These are phyloP conservation scores for Aspergillus nanangensis DNA, from an alignment of 495 filamentous ascomycete species.

Conservation along the genomic window DNA sequence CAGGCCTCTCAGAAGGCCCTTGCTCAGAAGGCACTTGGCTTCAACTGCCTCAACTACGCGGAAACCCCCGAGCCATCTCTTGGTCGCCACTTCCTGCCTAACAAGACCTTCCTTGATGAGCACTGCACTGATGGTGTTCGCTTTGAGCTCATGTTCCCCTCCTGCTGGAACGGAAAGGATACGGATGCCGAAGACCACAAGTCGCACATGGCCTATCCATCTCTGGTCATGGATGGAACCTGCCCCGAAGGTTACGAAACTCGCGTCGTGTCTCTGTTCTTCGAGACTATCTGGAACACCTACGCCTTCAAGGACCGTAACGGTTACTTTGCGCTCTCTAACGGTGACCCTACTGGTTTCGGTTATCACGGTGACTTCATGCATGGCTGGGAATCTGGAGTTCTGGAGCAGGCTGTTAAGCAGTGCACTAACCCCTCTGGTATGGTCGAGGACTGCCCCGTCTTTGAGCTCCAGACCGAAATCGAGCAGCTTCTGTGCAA, in stretches of 20 bases:
- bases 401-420: slow-evolving; percentile 39
- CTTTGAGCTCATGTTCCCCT: slow-evolving; percentile 84
- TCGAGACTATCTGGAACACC: slow-evolving; percentile 84
- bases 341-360: slow-evolving; percentile 77
- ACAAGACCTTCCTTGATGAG: slow-evolving; percentile 70
- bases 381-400: slow-evolving; percentile 63
- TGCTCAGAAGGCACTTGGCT: slow-evolving; percentile 78
- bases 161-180: slow-evolving; percentile 82
- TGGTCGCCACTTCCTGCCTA: slow-evolving; percentile 75
- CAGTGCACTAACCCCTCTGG: slow-evolving; percentile 51
- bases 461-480: slow-evolving; percentile 55
- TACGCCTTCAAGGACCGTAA: slow-evolving; percentile 58
- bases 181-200: slow-evolving; percentile 57
- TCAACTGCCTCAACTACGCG: slow-evolving; percentile 84
- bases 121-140: slow-evolving; percentile 75
- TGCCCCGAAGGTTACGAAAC: slow-evolving; percentile 72
- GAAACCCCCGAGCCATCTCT: slow-evolving; percentile 59
- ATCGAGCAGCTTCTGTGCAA: slow-evolving; percentile 30
- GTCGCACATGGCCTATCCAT: slow-evolving; percentile 73
- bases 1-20: slow-evolving; percentile 62
- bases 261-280: slow-evolving; percentile 73
- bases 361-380: slow-evolving; percentile 89
- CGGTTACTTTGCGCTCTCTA: slow-evolving; percentile 75
- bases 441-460: slow-evolving; percentile 46
- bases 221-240: slow-evolving; percentile 65